Evolutionary conservation across 192 early-diverging fungal genomes (phyloP), one percentile per base, ranked within the genome.

Genomic region (Obelidium mucronatum): DNA sequence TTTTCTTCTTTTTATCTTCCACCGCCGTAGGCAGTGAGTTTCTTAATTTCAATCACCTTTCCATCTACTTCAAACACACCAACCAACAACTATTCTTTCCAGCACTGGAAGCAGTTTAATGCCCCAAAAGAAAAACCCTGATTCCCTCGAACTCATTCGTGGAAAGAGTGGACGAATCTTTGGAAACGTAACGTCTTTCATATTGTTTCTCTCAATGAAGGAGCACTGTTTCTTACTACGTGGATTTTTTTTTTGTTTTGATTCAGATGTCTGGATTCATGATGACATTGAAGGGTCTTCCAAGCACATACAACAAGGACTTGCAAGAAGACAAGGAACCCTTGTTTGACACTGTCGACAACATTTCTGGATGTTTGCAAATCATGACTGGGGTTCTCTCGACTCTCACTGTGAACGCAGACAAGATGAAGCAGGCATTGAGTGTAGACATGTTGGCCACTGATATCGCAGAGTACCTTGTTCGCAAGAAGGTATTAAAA

Each of bases 121-220:
- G 97, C 97, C 97, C 35, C 97, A 99, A 77, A 99, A 99, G 84
- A 99, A 99, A 90, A 99, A 99, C 87, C 95, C 97, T 5, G 97
- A 99, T 80, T 93, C 92, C 40, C 77, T 97, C 36, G 97, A 99
- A 80, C 89, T 99, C 36, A 85, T 99, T 72, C 93, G 97, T 58
- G 97, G 97, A 60, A 99, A 99, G 79, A 90, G 92, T 75, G 97
- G 97, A 30, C 93, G 97, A 55, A 93, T 96, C 26, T 99, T 97
- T 90, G 97, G 97, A 26, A 90, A 90, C 56, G 91, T 92, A 83
- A 78, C 44, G 8, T 19, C 44, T 15, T 48, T 48, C 44, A 0
- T 19, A 48, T 48, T 48, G 0, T 19, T 19, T 48, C 0, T 48
- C 44, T 48, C 44, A 48, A 48, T 19, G 11, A 48, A 15, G 19